phyloP scores from a whole-genome alignment of 345 rosid genomes.

The Hevea brasiliensis region DNA sequence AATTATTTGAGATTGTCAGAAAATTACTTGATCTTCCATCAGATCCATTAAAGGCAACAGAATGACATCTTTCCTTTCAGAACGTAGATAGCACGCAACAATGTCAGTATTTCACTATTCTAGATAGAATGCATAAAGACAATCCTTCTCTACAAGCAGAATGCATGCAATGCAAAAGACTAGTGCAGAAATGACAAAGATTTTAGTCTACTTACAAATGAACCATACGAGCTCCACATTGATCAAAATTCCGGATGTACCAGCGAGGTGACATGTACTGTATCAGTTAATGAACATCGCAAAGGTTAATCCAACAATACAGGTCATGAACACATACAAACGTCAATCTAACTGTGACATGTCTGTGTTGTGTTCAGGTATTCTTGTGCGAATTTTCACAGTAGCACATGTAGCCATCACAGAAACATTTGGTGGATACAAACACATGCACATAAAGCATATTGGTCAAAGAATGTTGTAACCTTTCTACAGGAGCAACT shows the following conservation, averaged over 20 bases:
- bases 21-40: not conserved
- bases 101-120: conserved; percentile 1
- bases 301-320: not conserved
- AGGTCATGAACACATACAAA: not conserved
- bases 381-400: not conserved
- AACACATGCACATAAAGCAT: not conserved
- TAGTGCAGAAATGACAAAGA: conserved; percentile 3
- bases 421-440: not conserved
- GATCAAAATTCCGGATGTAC: conserved; percentile 82
- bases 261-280: conserved; percentile 87
- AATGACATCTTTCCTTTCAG: not conserved
- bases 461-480: not conserved
- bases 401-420: not conserved
- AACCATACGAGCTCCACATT: conserved; percentile 59
- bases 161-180: conserved; percentile 14
- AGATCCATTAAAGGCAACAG: not conserved
- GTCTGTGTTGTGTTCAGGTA: not conserved
- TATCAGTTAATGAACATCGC: conserved; percentile 18
- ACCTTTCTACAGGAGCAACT: not conserved
- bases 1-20: not conserved
- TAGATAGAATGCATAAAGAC: not conserved
- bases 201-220: conserved; percentile 67
- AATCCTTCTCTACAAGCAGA: not conserved
- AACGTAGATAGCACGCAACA: not conserved
- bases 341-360: not conserved